Base-by-base conservation (phyloP, 805 yeast genomes). In the Zygoascus flipseniorum region DNA sequence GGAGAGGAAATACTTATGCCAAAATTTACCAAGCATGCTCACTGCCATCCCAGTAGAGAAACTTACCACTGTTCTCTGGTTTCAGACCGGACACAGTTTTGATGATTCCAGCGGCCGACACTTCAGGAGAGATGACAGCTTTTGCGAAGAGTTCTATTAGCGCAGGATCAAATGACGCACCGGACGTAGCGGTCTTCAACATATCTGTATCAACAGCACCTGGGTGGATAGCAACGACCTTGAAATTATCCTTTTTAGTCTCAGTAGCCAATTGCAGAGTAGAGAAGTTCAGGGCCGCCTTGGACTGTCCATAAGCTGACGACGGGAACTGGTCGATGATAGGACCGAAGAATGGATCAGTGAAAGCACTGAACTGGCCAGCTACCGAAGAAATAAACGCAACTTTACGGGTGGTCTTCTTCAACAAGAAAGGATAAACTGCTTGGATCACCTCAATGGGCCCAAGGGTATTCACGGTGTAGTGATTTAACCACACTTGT, bases 201-300 rank as follows among this genome's bases (percentile, higher is more conserved):
- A 26, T 39, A 26, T 70, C 72, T 41, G 72, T 69, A 9, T 48
- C 13, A 6, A 74, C 76, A 10, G 63, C 28, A 28, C 77, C 76
- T 0, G 78, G 78, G 47, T 71, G 72, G 13, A 72, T 13, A 4
- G 72, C 58, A 20, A 70, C 57, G 31, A 68, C 62, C 11, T 59
- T 63, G 54, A 64, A 69, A 0, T 62, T 67, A 44, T 67, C 65
- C 2, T 47, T 46, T 13, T 51, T 54, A 35, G 65, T 54, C 48
- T 70, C 74, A 42, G 39, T 31, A 39, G 67, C 59, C 39, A 71
- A 43, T 31, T 64, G 62, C 37, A 56, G 64, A 8, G 59, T 58
- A 8, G 66, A 55, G 56, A 62, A 64, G 59, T 72, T 71, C 51
- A 71, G 53, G 1, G 72, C 76, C 8, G 74, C 72, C 60, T 73